Conservation (phyloP, 306 rosid genomes). For the Dryas alaskensis region DNA sequence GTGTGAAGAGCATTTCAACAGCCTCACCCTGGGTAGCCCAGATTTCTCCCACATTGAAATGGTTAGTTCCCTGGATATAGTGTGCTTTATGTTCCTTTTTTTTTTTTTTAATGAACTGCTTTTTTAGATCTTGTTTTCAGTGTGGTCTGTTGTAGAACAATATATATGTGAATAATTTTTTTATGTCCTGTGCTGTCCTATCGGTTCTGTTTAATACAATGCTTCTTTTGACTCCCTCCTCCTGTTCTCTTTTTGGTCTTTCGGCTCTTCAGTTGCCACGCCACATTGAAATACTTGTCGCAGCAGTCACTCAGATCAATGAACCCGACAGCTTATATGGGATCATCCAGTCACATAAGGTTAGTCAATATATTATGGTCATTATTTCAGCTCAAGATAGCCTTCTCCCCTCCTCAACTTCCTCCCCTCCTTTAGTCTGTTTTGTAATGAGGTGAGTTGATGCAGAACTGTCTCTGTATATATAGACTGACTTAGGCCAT, state of each 20-base stretch:
- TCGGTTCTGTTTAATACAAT: neutral
- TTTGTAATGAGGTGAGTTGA: neutral
- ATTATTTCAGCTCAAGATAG: too few species aligned
- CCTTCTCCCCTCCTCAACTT: too few species aligned
- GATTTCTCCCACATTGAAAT: slow-evolving; percentile 78
- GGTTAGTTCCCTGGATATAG: slow-evolving; percentile 39
- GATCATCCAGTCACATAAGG: slow-evolving; percentile 90
- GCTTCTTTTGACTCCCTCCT: slow-evolving; percentile 4
- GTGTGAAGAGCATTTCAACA: slow-evolving; percentile 82
- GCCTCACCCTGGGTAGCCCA: slow-evolving; percentile 69
- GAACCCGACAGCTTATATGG: slow-evolving; percentile 97
- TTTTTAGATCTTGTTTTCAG: neutral
- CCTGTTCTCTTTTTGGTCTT: slow-evolving; percentile 21
- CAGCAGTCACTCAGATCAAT: slow-evolving; percentile 79
- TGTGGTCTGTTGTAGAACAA: neutral
- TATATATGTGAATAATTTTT: neutral
- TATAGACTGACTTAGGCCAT: neutral
- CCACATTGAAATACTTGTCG: slow-evolving; percentile 81
- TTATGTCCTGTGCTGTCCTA: neutral
- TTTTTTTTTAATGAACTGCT: slow-evolving; percentile 2
- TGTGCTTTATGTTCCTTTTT: slow-evolving; percentile 14
- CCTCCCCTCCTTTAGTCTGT: neutral
- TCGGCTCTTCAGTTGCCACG: slow-evolving; percentile 58
- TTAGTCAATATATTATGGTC: slow-evolving; percentile 28
- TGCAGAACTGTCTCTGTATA: neutral